Conservation (phyloP, 148 eudicot genomes). For the Pouteria glomerata region DNA sequence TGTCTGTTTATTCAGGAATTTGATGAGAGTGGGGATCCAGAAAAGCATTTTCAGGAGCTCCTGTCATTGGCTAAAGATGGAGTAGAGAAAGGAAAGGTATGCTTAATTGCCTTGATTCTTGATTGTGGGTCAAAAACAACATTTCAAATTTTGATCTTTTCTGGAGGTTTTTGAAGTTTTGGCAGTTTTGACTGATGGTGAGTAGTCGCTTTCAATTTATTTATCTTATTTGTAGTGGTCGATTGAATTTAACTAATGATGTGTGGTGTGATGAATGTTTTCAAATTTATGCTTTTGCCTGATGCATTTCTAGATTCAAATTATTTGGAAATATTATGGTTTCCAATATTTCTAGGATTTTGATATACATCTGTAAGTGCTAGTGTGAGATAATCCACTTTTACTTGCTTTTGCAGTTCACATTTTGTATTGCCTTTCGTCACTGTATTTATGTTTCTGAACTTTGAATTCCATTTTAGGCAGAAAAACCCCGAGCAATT, state of each 20-base stretch:
- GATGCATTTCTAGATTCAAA: constrained; percentile 13
- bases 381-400: background rate
- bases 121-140: background rate
- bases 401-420: background rate
- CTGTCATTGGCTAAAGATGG: constrained; percentile 78
- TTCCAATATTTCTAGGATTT: background rate
- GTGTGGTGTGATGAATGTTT: background rate
- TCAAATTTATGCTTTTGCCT: background rate
- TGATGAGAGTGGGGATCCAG: constrained; percentile 94
- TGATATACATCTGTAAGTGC: background rate
- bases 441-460: background rate
- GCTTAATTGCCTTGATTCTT: constrained; percentile 4
- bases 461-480: background rate
- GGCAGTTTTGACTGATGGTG: background rate
- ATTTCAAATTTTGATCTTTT: background rate
- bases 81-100: constrained; percentile 90
- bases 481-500: background rate
- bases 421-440: background rate
- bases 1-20: constrained; percentile 61
- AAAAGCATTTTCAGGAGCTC: constrained; percentile 78
- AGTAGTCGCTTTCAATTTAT: background rate
- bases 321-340: constrained; percentile 2
- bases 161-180: background rate
- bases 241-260: background rate
- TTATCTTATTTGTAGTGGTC: background rate